Percentiles rank a stretch among this genome's conserved stretches.
These are phyloP conservation scores for Magnaporthiopsis incrustans DNA, from an alignment of 2,329 filamentous ascomycete genomes.

Conservation along the genomic window DNA sequence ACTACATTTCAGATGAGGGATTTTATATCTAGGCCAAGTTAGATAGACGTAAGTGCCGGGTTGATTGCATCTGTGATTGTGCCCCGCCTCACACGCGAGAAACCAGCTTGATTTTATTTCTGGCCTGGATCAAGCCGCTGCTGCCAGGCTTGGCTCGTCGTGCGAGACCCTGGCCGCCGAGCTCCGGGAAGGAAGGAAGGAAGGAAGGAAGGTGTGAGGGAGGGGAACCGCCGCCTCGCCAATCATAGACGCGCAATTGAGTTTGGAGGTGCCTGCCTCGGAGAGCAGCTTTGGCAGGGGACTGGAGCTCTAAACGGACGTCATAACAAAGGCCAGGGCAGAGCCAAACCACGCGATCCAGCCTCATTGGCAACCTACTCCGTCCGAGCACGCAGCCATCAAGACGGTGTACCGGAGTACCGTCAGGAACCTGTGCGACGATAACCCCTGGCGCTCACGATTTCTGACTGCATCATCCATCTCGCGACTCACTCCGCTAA, in stretches of 20 bases:
- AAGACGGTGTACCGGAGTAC: neutral
- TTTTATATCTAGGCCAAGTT: neutral
- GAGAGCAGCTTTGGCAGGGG: neutral
- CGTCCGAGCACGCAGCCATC: neutral
- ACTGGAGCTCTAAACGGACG: neutral
- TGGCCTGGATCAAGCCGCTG: neutral
- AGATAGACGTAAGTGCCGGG: neutral
- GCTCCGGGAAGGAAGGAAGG: conserved; percentile 6
- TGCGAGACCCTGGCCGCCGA: neutral
- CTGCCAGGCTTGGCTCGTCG: neutral
- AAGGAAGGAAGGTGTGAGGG: neutral
- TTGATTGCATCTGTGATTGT: neutral
- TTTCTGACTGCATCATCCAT: neutral
- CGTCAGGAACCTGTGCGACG: neutral
- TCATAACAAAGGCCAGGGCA: neutral
- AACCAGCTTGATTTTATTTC: too few relatives aligned
- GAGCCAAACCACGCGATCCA: neutral
- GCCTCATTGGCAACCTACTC: neutral
- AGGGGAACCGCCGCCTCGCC: neutral
- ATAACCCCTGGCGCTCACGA: neutral
- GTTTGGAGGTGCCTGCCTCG: neutral
- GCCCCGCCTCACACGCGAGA: neutral
- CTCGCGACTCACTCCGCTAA: neutral
- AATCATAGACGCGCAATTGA: neutral
- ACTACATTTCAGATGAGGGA: neutral